These are phyloP conservation scores for Bonia amplexicaulis DNA, from an alignment of 176 grass and related monocot genomes.

Conservation along the genomic window DNA sequence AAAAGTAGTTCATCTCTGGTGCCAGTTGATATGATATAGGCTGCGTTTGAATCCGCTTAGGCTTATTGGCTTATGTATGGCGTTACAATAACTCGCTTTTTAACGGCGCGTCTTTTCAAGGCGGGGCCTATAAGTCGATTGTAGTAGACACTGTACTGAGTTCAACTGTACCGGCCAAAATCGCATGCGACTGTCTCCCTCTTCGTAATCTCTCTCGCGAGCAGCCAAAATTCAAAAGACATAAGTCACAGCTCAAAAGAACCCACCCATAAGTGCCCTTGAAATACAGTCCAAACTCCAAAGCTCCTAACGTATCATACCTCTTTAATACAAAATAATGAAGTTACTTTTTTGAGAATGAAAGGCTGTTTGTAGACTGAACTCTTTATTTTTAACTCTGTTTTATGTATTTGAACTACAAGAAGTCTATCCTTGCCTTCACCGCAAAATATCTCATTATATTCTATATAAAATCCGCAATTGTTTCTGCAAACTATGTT, in stretches of 20 bases:
- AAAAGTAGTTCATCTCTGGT: neutral
- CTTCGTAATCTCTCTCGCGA: too few relatives aligned
- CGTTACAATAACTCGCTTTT: too few relatives aligned
- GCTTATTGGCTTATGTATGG: too few relatives aligned
- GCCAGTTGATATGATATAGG: neutral
- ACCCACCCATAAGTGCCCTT: neutral
- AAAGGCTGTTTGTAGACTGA: neutral
- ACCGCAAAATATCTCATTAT: neutral
- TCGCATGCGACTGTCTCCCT: too few relatives aligned
- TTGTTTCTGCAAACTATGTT: neutral
- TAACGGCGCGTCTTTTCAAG: too few relatives aligned
- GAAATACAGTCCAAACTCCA: neutral
- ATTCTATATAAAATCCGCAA: neutral
- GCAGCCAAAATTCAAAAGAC: too few relatives aligned
- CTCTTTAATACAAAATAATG: neutral
- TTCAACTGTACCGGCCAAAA: too few relatives aligned
- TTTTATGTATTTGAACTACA: neutral
- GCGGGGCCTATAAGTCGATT: too few relatives aligned
- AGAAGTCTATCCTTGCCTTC: neutral
- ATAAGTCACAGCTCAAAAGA: too few relatives aligned
- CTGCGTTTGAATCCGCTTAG: too few relatives aligned
- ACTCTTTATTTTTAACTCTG: constrained; percentile 1
- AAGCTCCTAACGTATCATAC: neutral
- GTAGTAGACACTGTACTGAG: too few relatives aligned
- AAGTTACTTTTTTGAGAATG: neutral